These are phyloP conservation scores for Apocynum venetum DNA, from an alignment of 257 asterid species.

Conservation along the genomic window DNA sequence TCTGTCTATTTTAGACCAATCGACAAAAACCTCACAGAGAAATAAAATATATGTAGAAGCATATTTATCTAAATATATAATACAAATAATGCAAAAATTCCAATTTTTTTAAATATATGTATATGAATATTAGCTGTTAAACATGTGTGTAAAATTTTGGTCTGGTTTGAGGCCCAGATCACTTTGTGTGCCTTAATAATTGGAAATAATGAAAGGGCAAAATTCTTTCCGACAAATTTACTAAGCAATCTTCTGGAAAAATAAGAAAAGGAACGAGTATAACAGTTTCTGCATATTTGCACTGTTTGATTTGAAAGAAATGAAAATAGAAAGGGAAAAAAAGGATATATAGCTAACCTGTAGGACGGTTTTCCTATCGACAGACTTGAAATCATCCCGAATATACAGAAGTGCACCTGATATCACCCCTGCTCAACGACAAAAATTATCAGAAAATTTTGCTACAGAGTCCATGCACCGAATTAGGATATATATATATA, in stretches of 20 bases:
- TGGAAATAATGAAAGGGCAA: background rate
- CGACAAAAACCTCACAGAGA: background rate
- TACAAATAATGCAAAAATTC: too few species aligned
- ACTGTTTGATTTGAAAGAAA: background rate
- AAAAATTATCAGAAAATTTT: background rate
- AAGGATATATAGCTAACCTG: constrained; percentile 26
- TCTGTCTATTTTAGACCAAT: background rate
- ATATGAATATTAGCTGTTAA: too few species aligned
- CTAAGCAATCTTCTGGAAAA: background rate
- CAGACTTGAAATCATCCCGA: constrained; percentile 48
- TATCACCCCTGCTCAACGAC: constrained; percentile 33
- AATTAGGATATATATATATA: background rate
- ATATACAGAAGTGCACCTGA: constrained; percentile 52
- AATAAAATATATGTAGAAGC: background rate
- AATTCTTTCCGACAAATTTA: background rate
- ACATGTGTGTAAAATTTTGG: too few species aligned
- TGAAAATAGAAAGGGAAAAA: background rate
- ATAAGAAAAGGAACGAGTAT: background rate
- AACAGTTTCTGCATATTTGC: background rate
- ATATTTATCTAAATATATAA: too few species aligned
- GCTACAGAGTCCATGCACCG: background rate
- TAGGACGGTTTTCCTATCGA: constrained; percentile 36
- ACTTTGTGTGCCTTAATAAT: too few species aligned
- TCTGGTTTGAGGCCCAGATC: background rate
- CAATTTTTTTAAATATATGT: too few species aligned